phyloP scores from a whole-genome alignment of 495 filamentous ascomycete species.

The Penicillium ucsense region DNA sequence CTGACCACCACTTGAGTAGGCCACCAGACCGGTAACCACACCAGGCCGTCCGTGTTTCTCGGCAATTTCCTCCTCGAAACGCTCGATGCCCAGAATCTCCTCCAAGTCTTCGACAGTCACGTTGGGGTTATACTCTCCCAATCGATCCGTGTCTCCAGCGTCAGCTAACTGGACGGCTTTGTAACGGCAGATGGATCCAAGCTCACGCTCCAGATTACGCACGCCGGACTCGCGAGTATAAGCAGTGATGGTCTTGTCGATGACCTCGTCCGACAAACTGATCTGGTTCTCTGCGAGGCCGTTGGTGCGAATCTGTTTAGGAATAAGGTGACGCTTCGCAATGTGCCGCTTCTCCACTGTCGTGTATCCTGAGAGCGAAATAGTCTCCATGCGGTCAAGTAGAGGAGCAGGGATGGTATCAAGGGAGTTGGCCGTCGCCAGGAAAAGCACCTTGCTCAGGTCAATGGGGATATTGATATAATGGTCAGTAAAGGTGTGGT shows the following conservation, averaged over 20 bases:
- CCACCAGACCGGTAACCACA: slow-evolving; percentile 93
- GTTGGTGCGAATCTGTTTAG: slow-evolving; percentile 80
- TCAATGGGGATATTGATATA: slow-evolving; percentile 96
- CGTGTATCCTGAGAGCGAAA: slow-evolving; percentile 87
- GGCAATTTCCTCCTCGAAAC: slow-evolving; percentile 91
- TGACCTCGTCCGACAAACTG: slow-evolving; percentile 65
- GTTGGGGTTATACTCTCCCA: slow-evolving; percentile 60
- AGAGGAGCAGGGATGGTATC: slow-evolving; percentile 92
- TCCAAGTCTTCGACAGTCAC: slow-evolving; percentile 76
- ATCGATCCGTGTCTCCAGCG: slow-evolving; percentile 65
- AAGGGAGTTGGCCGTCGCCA: slow-evolving; percentile 94
- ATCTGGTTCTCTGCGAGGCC: slow-evolving; percentile 69
- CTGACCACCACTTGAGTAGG: slow-evolving; percentile 88
- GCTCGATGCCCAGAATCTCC: slow-evolving; percentile 83
- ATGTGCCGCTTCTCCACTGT: slow-evolving; percentile 98
- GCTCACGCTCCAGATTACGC: slow-evolving; percentile 89
- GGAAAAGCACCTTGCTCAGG: slow-evolving; percentile 92
- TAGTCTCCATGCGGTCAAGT: slow-evolving; percentile 96
- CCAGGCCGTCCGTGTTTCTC: slow-evolving; percentile 81
- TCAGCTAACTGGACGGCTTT: slow-evolving; percentile 95
- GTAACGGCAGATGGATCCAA: slow-evolving; percentile 85
- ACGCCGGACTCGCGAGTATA: slow-evolving; percentile 99
- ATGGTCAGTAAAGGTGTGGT: slow-evolving; percentile 88
- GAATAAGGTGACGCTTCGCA: slow-evolving; percentile 82
- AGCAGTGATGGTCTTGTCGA: slow-evolving; percentile 87